Evolutionary conservation across 2,329 filamentous ascomycete species (phyloP).

Genomic region (Immersiporthe knoxdaviesiana): DNA sequence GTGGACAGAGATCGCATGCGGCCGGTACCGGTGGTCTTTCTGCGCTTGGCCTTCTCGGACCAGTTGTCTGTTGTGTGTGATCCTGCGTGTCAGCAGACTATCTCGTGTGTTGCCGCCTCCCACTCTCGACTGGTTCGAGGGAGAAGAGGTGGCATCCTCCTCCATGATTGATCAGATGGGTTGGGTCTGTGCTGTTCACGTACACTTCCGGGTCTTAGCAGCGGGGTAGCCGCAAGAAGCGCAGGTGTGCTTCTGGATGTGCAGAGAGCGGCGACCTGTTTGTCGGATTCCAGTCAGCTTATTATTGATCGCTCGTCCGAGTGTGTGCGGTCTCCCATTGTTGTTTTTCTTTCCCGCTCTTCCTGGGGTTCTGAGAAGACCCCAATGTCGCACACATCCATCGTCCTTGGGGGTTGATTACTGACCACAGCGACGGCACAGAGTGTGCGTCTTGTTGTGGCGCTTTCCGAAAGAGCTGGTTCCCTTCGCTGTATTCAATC

Average conservation of each 20-base stretch:
- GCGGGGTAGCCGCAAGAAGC: conserved; percentile 92
- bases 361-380: conserved; percentile 15
- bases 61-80: conserved; percentile 79
- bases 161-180: neutral
- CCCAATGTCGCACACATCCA: neutral
- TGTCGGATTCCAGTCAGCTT: conserved; percentile 34
- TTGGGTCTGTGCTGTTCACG: conserved; percentile 50
- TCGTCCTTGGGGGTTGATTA: conserved; percentile 40
- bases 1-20: conserved; percentile 94
- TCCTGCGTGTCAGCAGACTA: conserved; percentile 32
- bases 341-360: conserved; percentile 9
- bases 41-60: conserved; percentile 99
- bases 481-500: conserved; percentile 29
- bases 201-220: conserved; percentile 99
- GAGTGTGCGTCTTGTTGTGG: conserved; percentile 72
- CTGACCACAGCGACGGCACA: conserved; percentile 98
- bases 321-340: conserved; percentile 10
- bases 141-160: neutral
- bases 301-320: conserved; percentile 18
- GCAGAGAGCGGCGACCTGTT: conserved; percentile 90
- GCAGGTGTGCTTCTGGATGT: conserved; percentile 99
- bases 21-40: conserved; percentile 98
- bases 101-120: neutral
- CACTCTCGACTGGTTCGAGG: neutral
- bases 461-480: conserved; percentile 30